Base-by-base conservation (phyloP, 495 filamentous ascomycete species). In the Cudoniella acicularis region DNA sequence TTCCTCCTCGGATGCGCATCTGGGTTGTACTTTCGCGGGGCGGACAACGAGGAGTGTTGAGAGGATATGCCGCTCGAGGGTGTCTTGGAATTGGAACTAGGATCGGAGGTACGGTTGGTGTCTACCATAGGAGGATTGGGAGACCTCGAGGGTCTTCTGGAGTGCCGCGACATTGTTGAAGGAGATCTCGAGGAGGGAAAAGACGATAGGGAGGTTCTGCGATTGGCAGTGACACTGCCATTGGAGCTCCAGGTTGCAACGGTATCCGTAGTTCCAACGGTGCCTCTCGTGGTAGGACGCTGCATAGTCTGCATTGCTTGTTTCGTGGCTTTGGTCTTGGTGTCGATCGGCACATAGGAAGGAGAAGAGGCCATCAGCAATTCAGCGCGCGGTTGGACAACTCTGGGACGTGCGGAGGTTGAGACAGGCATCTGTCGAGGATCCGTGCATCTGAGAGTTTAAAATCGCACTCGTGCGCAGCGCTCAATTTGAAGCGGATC, bases 181-280 rank as follows among this genome's bases (percentile, higher is more conserved):
- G 73, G 73, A 3, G 78, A 79, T 40, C 82, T 72, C 26, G 79
- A 77, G 25, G 82, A 72, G 13, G 83, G 79, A 65, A 86, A 83
- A 30, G 83, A 85, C 10, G 83, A 82, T 30, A 86, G 72, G 24
- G 84, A 86, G 13, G 75, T 69, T 68, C 77, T 73, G n/a, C 74
- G 70, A 63, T 72, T 70, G 20, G 56, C 50, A 30, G 67, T 54
- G 49, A 50, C 56, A 27, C 57, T 67, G 48, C 51, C 62, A 62
- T 62, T 63, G 51, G 57, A 64, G 48, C 49, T 65, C 30, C 57
- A 66, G 10, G 69, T 68, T 2, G 75, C 76, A 18, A 24, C 36
- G 46, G 46, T 59, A 1, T 56, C 59, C 3, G 58, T 52, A 20
- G 55, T 59, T 18, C 26, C 41, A 20, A 49, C 41, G 22, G 64